Evolutionary conservation across 2,329 filamentous ascomycete species (phyloP).

Genomic region (Alternaria sp.): DNA sequence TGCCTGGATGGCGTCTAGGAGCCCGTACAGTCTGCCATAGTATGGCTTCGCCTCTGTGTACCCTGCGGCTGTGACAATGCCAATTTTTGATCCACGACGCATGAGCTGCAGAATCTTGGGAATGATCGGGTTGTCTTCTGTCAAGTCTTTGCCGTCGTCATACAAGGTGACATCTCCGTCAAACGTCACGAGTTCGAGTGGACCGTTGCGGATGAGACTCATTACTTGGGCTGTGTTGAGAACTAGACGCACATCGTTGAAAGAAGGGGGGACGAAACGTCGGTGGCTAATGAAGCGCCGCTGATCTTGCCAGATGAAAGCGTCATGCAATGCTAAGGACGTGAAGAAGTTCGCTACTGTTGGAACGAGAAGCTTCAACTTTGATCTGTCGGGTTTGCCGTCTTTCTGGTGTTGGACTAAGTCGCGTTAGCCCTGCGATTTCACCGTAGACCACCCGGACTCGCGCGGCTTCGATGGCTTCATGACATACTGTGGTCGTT

Average conservation of each 20-base stretch:
- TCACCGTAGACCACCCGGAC: background rate
- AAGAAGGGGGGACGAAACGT: slow-evolving; percentile 92
- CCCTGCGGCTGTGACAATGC: slow-evolving; percentile 95
- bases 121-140: slow-evolving; percentile 78
- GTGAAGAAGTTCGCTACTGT: slow-evolving; percentile 95
- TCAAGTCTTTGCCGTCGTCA: slow-evolving; percentile 77
- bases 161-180: slow-evolving; percentile 98
- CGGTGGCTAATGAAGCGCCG: slow-evolving; percentile 86
- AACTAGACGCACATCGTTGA: slow-evolving; percentile 93
- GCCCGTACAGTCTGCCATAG: slow-evolving; percentile 82
- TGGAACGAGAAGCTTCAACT: slow-evolving; percentile 89
- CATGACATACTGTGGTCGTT: slow-evolving; percentile 78
- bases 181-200: slow-evolving; percentile 87
- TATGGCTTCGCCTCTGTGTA: slow-evolving; percentile 89
- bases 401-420: slow-evolving; percentile 74
- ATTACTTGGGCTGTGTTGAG: slow-evolving; percentile 95
- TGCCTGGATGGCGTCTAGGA: slow-evolving; percentile 78
- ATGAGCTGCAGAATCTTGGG: slow-evolving; percentile 72
- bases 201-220: slow-evolving; percentile 77
- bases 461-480: background rate
- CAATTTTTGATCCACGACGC: slow-evolving; percentile 78
- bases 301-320: slow-evolving; percentile 88
- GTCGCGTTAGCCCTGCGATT: slow-evolving; percentile 4
- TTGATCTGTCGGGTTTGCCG: slow-evolving; percentile 74
- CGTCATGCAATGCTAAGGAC: slow-evolving; percentile 80